Base-by-base conservation (phyloP, 2,329 filamentous ascomycete species). In the Rhinocladiella mackenziei region DNA sequence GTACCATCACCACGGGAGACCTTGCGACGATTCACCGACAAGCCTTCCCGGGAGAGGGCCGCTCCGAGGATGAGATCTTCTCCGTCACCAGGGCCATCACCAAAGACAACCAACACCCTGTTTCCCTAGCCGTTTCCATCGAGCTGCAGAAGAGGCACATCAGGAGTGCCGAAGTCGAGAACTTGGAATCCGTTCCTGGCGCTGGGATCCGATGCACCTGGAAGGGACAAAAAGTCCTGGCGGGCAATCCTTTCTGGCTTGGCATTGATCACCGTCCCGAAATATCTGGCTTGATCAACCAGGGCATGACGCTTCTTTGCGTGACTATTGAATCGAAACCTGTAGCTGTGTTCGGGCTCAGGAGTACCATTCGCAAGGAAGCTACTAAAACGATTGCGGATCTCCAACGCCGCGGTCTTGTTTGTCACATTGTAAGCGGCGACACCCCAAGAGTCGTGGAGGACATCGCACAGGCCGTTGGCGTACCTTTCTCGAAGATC, bases 1-100 rank as follows among this genome's bases (percentile, higher is more conserved):
- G 86, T 0, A 91, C 85, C 0, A 60, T 91, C 5, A 89, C 85
- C 0, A 60, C 69, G 17, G 82, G 80, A 0, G 69, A 73, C 13
- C 61, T 76, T 2, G 46, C 57, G 0, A 70, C 73, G 5, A 56
- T n/a, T n/a, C n/a, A n/a, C n/a, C n/a, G n/a, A n/a, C n/a, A n/a
- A n/a, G n/a, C n/a, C n/a, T n/a, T n/a, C n/a, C n/a, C n/a, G n/a
- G n/a, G n/a, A n/a, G n/a, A n/a, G n/a, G n/a, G n/a, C n/a, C n/a
- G n/a, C n/a, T n/a, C 63, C 0, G 48, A 54, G 5, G 56, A 63
- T 46, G 44, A 59, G 18, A 58, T 62, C 36, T 32, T 62, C 3
- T 8, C 32, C 9, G 50, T 38, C 13, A 19, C 13, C 15, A 2
- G 35, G 2, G 41, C 32, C 23, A 19, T 49, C 34, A 33, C 83